Base-by-base conservation (phyloP, 305 asterid genomes). In the Fraxinus sp. region DNA sequence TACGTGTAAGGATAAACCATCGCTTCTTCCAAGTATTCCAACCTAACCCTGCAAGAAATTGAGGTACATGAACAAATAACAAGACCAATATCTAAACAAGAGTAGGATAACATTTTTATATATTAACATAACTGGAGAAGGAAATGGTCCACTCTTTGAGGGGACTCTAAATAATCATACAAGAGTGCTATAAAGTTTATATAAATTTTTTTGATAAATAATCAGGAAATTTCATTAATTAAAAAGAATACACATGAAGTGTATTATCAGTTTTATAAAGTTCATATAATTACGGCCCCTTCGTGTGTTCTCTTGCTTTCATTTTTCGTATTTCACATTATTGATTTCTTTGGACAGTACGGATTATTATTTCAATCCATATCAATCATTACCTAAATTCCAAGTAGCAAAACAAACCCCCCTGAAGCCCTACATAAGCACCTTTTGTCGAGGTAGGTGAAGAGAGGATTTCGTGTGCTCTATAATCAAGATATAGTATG, bases 21-120 rank as follows among this genome's bases (percentile, higher is more conserved):
- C 98, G 91, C 88, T 91, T 95, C 92, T 94, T 95, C 98, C 98
- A 94, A 39, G 97, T 91, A 88, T 91, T 95, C 98, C 98, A 94
- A 26, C 98, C 98, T 84, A 97, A 87, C 81, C 99, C 99, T 97
- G 98, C 90, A 93, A 80, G 75, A 88, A 84, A 82, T 72, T 79
- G 4, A 57, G 74, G 55, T 83, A 83, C 78, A 26, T 49, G 77
- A 87, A 74, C 79, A 76, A 46, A 71, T 57, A 57, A 82, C 39
- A 74, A 78, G 73, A 55, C 85, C 64, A 57, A 18, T 57, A 81
- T 28, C 30, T 49, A 36, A 79, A 77, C 36, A 76, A 82, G 33
- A 75, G 30, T 13, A 24, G 49, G 70, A 85, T 20, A 79, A 80
- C 64, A 78, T 57, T 80, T 66, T n/a, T 7, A 18, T 55, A 37